These are phyloP conservation scores for Globisporangium recalcitrans DNA, from an alignment of 352 stramenopile genomes.

Conservation along the genomic window DNA sequence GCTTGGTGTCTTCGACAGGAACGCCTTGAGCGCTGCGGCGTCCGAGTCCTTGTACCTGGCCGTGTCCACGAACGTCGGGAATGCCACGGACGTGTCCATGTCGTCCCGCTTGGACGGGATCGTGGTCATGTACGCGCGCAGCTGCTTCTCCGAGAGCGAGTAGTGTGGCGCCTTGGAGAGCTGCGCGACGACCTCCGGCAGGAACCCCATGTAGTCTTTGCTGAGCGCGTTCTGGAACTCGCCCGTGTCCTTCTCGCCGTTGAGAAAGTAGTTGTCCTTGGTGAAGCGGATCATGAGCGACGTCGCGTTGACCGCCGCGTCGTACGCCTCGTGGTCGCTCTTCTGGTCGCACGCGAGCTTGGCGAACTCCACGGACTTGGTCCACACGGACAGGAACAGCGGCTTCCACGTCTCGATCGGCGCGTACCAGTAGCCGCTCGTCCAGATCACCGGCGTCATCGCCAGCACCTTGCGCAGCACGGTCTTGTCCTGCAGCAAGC, in stretches of 20 bases:
- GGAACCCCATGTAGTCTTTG: conserved; percentile 29
- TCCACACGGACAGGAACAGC: conserved; percentile 28
- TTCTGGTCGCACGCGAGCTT: conserved; percentile 16
- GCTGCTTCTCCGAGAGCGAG: conserved; percentile 26
- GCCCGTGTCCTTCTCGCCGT: conserved; percentile 21
- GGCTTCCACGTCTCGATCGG: conserved; percentile 31
- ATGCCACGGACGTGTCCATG: conserved; percentile 45
- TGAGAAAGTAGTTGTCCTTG: conserved; percentile 56
- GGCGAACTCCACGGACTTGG: conserved; percentile 15
- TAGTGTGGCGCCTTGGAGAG: conserved; percentile 25
- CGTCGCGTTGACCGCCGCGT: conserved; percentile 41
- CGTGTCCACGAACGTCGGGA: conserved; percentile 49
- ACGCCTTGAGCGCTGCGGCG: conserved; percentile 22
- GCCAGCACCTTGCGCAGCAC: conserved; percentile 31
- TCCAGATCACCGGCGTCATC: conserved; percentile 44
- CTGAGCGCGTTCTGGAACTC: conserved; percentile 19
- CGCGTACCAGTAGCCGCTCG: conserved; percentile 48
- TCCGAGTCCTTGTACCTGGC: conserved; percentile 39
- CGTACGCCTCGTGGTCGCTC: conserved; percentile 19
- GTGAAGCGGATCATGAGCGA: conserved; percentile 57
- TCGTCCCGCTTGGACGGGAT: conserved; percentile 53
- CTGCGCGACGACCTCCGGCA: conserved; percentile 34
- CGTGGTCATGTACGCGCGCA: conserved; percentile 51
- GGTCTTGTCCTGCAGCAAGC: conserved; percentile 20
- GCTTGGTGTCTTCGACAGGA: conserved; percentile 15